phyloP scores from a whole-genome alignment of 495 filamentous ascomycete genomes.

The Platismatia glauca region DNA sequence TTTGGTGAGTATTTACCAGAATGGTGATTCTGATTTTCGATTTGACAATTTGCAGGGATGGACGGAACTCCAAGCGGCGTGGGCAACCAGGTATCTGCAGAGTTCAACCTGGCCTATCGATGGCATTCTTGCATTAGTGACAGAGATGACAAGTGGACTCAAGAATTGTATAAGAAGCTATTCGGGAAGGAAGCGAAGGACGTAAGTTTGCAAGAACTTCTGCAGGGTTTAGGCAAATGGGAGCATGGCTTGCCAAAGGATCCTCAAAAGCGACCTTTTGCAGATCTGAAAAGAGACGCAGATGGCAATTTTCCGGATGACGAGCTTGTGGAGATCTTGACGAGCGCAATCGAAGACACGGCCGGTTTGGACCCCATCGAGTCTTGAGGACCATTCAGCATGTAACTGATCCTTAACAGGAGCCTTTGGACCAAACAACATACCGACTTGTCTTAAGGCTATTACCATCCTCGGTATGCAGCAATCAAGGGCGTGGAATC shows the following conservation, averaged over 20 bases:
- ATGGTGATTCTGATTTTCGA: neutral
- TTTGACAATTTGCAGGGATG: neutral
- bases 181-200: slow-evolving; percentile 45
- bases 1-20: slow-evolving; percentile 32
- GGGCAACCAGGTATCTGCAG: slow-evolving; percentile 61
- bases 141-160: slow-evolving; percentile 58
- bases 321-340: slow-evolving; percentile 53
- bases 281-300: slow-evolving; percentile 41
- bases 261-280: slow-evolving; percentile 50
- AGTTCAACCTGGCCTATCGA: slow-evolving; percentile 66
- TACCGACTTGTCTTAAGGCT: slow-evolving; percentile 48
- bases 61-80: slow-evolving; percentile 53
- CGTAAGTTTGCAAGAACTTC: slow-evolving; percentile 42
- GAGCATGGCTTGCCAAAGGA: slow-evolving; percentile 43
- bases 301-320: slow-evolving; percentile 55
- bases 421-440: slow-evolving; percentile 49
- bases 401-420: slow-evolving; percentile 25
- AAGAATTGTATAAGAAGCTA: slow-evolving; percentile 44
- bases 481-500: slow-evolving; percentile 51
- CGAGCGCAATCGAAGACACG: slow-evolving; percentile 50
- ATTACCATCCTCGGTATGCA: slow-evolving; percentile 51
- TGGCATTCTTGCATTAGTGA: slow-evolving; percentile 60
- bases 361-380: slow-evolving; percentile 32
- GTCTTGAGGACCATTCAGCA: neutral
- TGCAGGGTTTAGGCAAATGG: slow-evolving; percentile 44